Percentiles rank a stretch among this genome's conserved stretches.
Evolutionary conservation across 2,329 filamentous ascomycete species (phyloP).

Genomic region (Sordariomycetes sp.): DNA sequence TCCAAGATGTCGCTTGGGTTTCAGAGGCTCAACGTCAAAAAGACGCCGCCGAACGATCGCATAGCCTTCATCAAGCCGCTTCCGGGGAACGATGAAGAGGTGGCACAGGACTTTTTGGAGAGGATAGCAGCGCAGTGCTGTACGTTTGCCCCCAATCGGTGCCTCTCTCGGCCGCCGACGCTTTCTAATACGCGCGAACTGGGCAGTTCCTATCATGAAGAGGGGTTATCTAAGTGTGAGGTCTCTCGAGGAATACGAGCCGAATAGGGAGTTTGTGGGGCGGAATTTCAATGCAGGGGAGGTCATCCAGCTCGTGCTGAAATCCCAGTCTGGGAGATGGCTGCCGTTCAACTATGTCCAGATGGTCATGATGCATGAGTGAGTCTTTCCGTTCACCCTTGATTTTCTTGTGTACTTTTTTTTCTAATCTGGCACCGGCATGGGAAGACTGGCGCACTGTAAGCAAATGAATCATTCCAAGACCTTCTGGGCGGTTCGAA

Average conservation of each 20-base stretch:
- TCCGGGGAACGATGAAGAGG: slow-evolving; percentile 48
- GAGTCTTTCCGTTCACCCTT: slow-evolving; percentile 7
- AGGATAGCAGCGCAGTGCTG: slow-evolving; percentile 72
- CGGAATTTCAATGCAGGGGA: slow-evolving; percentile 88
- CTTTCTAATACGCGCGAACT: background rate
- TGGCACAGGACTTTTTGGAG: slow-evolving; percentile 61
- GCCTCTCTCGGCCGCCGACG: background rate
- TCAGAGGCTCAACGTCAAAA: slow-evolving; percentile 66
- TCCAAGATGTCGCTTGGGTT: slow-evolving; percentile 65
- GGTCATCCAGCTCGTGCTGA: slow-evolving; percentile 75
- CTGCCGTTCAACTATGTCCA: slow-evolving; percentile 75
- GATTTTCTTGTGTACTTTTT: background rate
- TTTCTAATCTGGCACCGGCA: background rate
- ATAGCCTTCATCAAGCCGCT: slow-evolving; percentile 82
- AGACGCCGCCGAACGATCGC: slow-evolving; percentile 62
- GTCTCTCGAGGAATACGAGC: slow-evolving; percentile 70
- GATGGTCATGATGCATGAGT: slow-evolving; percentile 93
- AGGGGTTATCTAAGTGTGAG: slow-evolving; percentile 49
- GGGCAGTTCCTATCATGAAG: slow-evolving; percentile 56
- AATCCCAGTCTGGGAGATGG: slow-evolving; percentile 55
- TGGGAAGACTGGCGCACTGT: slow-evolving; percentile 61
- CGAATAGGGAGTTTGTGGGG: slow-evolving; percentile 74
- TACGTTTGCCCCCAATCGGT: slow-evolving; percentile 18
- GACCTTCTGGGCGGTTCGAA: slow-evolving; percentile 71
- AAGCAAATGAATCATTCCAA: slow-evolving; percentile 85